Base-by-base conservation (phyloP, 805 yeast genomes). In the Candida alai region DNA sequence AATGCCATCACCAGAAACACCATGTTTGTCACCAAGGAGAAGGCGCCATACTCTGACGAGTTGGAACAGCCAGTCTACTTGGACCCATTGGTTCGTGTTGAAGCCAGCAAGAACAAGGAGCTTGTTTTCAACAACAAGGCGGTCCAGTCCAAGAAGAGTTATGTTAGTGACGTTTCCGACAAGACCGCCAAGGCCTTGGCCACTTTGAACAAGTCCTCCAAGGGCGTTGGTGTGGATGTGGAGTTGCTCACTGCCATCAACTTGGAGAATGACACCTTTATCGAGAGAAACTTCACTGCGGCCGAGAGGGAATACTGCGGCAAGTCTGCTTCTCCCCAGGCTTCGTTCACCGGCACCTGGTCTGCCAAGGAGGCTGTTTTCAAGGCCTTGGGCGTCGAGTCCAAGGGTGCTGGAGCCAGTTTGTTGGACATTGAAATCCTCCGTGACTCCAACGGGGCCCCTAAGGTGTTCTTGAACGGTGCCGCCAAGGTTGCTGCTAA, bases 301-400 rank as follows among this genome's bases (percentile, higher is more conserved):
- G 68, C 62, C 12, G 99, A 93, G 70, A 80, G 81, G 47, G 69
- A 66, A 22, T 93, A 93, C 72, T 88, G 97, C 61, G 47, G 61
- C 40, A 55, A 68, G 21, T 78, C 96, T 20, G 71, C 97, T 27
- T 73, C 73, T 45, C 85, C 93, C 33, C 84, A 78, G 53, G 86
- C 97, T 10, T 86, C 97, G 3, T 93, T 75, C 63, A 88, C 98
- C 18, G 99, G 99, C 30, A 84, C 95, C 28, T 93, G 99, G 99
- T 86, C 96, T 19, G 98, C 98, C 28, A 93, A 93, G 68, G 99
- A 93, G 69, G 98, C 99, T 27, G 97, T 89, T 22, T 93, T 93
- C 80, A 93, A 93, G 70, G 85, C 96, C 13, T 71, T 93, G 54
- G 89, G 93, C 42, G 95, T 86, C 43, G 74, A 76, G 54, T 79